A percentile compares a stretch with the other conserved stretches of the same genome.
Conservation (phyloP, 768 basidiomycete genomes). For the Inosperma sp. region DNA sequence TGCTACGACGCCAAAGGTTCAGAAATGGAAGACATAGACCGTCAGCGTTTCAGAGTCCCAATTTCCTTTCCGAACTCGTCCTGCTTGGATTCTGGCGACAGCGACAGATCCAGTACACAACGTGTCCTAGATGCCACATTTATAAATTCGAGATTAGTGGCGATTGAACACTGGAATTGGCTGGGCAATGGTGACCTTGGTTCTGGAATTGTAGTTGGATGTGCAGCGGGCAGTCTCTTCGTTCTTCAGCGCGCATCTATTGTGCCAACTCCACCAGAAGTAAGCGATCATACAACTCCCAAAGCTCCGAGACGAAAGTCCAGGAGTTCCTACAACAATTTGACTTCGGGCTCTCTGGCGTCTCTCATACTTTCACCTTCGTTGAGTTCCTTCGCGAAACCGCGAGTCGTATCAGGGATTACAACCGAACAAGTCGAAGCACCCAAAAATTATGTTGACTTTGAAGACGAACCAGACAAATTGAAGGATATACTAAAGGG, state of each 20-base stretch:
- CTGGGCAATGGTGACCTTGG: not conserved
- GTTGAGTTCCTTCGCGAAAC: conserved; percentile 51
- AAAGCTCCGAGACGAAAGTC: conserved; percentile 19
- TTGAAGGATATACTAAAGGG: conserved; percentile 70
- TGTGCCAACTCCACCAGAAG: conserved; percentile 13
- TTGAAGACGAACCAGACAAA: conserved; percentile 73
- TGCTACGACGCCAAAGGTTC: not conserved
- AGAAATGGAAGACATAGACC: conserved; percentile 1
- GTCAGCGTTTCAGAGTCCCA: conserved; percentile 1
- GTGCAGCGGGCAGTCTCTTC: conserved; percentile 3
- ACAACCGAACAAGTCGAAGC: conserved; percentile 70
- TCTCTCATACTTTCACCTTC: conserved; percentile 30
- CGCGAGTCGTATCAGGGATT: conserved; percentile 67
- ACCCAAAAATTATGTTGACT: conserved; percentile 74
- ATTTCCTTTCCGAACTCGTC: not conserved
- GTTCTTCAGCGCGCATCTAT: conserved; percentile 29
- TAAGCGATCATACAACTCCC: conserved; percentile 18
- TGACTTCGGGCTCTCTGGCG: conserved; percentile 39
- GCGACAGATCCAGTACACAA: not conserved
- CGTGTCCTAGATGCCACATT: not conserved
- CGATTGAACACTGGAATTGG: not conserved
- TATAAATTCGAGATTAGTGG: not conserved
- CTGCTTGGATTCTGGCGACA: not conserved
- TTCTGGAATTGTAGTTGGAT: conserved; percentile 1
- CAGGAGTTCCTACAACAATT: conserved; percentile 24